These are phyloP conservation scores for Diutina scorzettiae DNA, from an alignment of 1,139 yeast genomes.

Conservation along the genomic window DNA sequence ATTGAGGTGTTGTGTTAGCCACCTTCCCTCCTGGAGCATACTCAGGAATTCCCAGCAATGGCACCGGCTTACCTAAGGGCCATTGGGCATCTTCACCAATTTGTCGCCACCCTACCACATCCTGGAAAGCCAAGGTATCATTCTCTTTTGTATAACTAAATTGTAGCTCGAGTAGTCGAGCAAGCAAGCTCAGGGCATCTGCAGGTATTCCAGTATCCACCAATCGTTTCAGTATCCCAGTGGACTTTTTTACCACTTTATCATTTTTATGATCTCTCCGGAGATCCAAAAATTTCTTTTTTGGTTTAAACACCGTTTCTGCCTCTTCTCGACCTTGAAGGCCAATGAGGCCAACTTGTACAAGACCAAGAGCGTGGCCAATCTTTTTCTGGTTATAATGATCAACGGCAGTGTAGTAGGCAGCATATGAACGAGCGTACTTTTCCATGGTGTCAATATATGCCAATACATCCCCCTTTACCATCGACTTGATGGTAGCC, in stretches of 20 bases:
- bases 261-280: constrained; percentile 17
- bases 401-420: constrained; percentile 30
- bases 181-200: constrained; percentile 28
- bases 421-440: constrained; percentile 31
- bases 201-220: constrained; percentile 24
- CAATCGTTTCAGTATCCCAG: constrained; percentile 19
- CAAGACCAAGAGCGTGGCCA: constrained; percentile 33
- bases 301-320: constrained; percentile 9
- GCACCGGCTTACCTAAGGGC: constrained; percentile 34
- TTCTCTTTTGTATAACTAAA: constrained; percentile 33
- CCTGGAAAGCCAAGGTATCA: constrained; percentile 27
- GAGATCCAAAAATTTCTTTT: constrained; percentile 11
- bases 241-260: constrained; percentile 24
- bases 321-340: constrained; percentile 22
- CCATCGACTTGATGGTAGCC: neutral
- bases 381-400: constrained; percentile 27
- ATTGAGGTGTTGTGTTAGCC: neutral
- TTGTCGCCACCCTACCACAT: constrained; percentile 26
- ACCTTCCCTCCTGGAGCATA: neutral
- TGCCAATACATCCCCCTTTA: constrained; percentile 6
- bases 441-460: constrained; percentile 23
- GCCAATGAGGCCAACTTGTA: constrained; percentile 26
- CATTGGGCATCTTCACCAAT: constrained; percentile 29
- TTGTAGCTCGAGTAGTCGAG: constrained; percentile 25
- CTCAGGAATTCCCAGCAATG: constrained; percentile 10